phyloP scores from a whole-genome alignment of 139 green algal genomes.

The Mesotaenium endlicherianum region DNA sequence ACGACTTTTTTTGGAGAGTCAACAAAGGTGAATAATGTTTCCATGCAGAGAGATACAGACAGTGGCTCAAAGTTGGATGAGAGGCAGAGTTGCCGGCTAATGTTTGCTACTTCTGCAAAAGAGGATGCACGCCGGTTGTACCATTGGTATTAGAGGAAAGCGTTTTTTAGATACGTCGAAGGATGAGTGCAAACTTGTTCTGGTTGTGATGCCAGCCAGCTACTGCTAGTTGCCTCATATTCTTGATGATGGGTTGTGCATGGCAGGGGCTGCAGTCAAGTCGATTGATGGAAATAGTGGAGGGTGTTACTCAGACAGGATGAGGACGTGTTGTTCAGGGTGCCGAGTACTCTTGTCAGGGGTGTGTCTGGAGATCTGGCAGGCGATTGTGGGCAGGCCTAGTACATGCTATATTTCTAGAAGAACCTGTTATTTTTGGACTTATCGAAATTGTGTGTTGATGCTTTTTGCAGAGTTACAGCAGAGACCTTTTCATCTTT shows the following conservation, averaged over 20 bases:
- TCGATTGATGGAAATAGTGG: neutral
- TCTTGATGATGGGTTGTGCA: too few species aligned
- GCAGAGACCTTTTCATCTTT: slow-evolving; percentile 77
- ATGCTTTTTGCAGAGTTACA: slow-evolving; percentile 70
- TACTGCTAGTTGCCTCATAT: too few species aligned
- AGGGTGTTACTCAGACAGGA: neutral
- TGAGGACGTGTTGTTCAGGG: neutral
- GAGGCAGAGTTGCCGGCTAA: neutral
- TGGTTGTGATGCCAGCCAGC: too few species aligned
- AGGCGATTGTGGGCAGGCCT: neutral
- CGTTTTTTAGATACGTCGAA: neutral
- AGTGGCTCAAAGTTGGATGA: neutral
- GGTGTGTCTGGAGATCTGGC: neutral
- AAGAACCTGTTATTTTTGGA: too few species aligned
- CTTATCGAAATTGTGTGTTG: neutral
- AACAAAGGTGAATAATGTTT: slow-evolving; percentile 50
- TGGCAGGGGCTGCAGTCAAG: too few species aligned
- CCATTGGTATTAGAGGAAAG: neutral
- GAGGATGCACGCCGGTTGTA: neutral
- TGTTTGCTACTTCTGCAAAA: neutral
- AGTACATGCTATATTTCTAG: too few species aligned
- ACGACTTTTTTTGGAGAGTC: slow-evolving; percentile 62
- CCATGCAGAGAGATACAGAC: neutral
- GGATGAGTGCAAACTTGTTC: too few species aligned
- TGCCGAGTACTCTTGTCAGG: neutral